Percentiles rank a stretch among this genome's conserved stretches.
Evolutionary conservation across 345 rosid genomes (phyloP).

Genomic region (Camelina hispida): DNA sequence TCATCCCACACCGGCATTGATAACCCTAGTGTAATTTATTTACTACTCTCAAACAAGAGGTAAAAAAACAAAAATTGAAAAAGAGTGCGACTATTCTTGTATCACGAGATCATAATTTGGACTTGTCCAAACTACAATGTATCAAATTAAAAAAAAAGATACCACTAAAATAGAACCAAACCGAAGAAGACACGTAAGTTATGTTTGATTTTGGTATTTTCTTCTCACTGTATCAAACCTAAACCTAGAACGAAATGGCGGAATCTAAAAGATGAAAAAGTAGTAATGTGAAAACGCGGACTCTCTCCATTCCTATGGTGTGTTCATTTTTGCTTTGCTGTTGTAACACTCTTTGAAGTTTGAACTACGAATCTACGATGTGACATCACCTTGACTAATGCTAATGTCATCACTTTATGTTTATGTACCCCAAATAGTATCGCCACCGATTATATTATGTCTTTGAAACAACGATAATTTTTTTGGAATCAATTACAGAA

Average conservation of each 20-base stretch:
- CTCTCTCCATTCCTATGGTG: neutral
- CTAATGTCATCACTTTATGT: conserved; percentile 26
- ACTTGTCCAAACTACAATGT: neutral
- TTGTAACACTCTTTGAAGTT: neutral
- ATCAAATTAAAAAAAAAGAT: neutral
- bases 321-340: neutral
- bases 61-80: neutral
- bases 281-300: neutral
- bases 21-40: neutral
- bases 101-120: neutral
- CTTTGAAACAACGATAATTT: too few relatives aligned
- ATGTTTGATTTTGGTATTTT: neutral
- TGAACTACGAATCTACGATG: conserved; percentile 6
- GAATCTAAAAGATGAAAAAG: neutral
- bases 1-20: neutral
- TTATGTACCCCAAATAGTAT: neutral
- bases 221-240: neutral
- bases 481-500: too few relatives aligned
- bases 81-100: neutral
- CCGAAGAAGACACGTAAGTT: neutral
- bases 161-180: neutral
- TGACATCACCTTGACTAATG: conserved; percentile 36
- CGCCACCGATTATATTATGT: neutral
- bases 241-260: neutral
- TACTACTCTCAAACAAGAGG: neutral